phyloP scores from a whole-genome alignment of 257 asterid genomes.

The Asclepias syriaca region DNA sequence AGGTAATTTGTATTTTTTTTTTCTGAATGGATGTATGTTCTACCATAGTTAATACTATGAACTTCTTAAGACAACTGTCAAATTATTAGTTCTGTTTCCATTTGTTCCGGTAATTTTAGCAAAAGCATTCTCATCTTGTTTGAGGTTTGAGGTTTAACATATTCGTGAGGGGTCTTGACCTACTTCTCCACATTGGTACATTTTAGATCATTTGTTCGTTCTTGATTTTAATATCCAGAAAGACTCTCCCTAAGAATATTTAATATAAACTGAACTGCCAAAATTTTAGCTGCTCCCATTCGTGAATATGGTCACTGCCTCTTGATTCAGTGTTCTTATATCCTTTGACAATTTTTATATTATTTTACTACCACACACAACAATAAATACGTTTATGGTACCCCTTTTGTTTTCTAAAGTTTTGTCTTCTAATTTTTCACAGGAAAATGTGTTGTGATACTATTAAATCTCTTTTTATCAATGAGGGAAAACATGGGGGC shows the following conservation, averaged over 20 bases:
- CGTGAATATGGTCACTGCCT: background rate
- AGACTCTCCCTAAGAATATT: background rate
- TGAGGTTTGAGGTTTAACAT: background rate
- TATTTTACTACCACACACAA: background rate
- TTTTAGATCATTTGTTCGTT: background rate
- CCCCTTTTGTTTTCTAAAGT: background rate
- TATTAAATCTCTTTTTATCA: constrained; percentile 64
- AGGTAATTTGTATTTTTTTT: constrained; percentile 42
- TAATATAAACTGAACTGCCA: background rate
- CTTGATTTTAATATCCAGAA: background rate
- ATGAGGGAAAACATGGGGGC: constrained; percentile 94
- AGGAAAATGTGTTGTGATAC: constrained; percentile 68
- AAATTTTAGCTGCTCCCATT: background rate
- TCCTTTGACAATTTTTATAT: background rate
- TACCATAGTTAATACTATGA: background rate
- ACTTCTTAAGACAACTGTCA: background rate
- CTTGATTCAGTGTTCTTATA: background rate
- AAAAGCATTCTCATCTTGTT: background rate
- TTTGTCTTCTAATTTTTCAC: constrained; percentile 23
- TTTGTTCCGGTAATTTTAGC: background rate
- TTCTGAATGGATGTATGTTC: background rate
- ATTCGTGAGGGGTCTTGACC: background rate
- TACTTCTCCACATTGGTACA: constrained; percentile 4
- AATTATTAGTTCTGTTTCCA: background rate
- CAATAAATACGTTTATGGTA: background rate